phyloP scores from a whole-genome alignment of 2,329 filamentous ascomycete species.

The Colletotrichum lindemuthianum region DNA sequence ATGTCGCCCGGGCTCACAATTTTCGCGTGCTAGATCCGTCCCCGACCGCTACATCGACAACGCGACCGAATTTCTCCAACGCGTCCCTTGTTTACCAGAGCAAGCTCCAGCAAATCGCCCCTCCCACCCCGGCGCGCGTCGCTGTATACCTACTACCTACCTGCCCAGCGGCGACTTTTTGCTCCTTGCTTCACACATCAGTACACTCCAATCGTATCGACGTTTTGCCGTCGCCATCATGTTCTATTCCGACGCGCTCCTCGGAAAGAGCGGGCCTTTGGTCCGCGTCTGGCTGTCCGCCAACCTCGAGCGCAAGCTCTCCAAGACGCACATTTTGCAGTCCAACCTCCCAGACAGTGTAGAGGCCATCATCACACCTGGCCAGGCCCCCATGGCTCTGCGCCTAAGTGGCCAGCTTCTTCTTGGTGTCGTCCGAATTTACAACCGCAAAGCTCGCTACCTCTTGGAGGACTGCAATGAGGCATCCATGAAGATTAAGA shows the following conservation, averaged over 20 bases:
- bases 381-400: slow-evolving; percentile 93
- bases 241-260: slow-evolving; percentile 97
- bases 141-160: slow-evolving; percentile 26
- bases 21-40: slow-evolving; percentile 30
- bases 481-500: slow-evolving; percentile 96
- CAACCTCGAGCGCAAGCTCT: slow-evolving; percentile 98
- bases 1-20: slow-evolving; percentile 32
- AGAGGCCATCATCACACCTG: slow-evolving; percentile 91
- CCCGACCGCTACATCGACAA: slow-evolving; percentile 28
- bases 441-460: slow-evolving; percentile 96
- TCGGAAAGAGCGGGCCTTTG: slow-evolving; percentile 96
- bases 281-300: slow-evolving; percentile 98
- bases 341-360: slow-evolving; percentile 96
- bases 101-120: slow-evolving; percentile 22
- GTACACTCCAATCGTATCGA: slow-evolving; percentile 6
- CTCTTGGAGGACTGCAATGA: slow-evolving; percentile 97
- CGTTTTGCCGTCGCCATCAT: slow-evolving; percentile 61
- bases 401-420: slow-evolving; percentile 93
- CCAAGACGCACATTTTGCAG: slow-evolving; percentile 94
- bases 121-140: slow-evolving; percentile 34
- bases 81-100: slow-evolving; percentile 41
- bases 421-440: slow-evolving; percentile 95
- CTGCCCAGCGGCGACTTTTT: slow-evolving; percentile 27
- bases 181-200: slow-evolving; percentile 14
- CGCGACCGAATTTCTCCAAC: slow-evolving; percentile 37